phyloP scores from a whole-genome alignment of 768 basidiomycete species.

The Podaxis carcinomalis region DNA sequence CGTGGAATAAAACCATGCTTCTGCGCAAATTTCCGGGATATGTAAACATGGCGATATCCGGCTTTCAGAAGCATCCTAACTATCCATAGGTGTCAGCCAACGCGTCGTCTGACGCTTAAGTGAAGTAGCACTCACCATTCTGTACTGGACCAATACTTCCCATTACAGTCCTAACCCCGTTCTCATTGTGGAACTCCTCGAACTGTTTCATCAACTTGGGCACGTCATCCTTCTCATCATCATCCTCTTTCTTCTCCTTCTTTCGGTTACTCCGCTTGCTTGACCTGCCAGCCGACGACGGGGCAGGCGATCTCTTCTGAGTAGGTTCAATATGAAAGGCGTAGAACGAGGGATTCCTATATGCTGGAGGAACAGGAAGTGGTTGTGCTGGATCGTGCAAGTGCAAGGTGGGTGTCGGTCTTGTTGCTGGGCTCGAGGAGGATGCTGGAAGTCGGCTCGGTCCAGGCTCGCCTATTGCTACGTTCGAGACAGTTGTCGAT shows the following conservation, averaged over 20 bases:
- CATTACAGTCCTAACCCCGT: conserved; percentile 89
- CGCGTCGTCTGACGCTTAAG: neutral
- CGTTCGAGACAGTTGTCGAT: neutral
- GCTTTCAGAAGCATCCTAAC: conserved; percentile 92
- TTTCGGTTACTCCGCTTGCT: conserved; percentile 31
- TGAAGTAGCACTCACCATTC: conserved; percentile 51
- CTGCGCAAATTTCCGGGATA: conserved; percentile 89
- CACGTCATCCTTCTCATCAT: conserved; percentile 39
- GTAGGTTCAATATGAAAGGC: conserved; percentile 48
- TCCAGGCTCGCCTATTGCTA: conserved; percentile 5
- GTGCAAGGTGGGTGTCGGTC: conserved; percentile 50
- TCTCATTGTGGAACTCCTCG: conserved; percentile 82
- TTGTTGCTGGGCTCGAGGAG: conserved; percentile 19
- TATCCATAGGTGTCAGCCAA: conserved; percentile 22
- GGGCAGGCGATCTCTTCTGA: conserved; percentile 19
- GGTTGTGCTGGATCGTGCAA: conserved; percentile 57
- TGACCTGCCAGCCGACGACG: conserved; percentile 15
- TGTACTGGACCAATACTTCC: conserved; percentile 90
- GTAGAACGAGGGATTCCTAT: conserved; percentile 71
- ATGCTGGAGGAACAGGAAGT: conserved; percentile 57
- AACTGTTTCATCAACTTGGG: conserved; percentile 74
- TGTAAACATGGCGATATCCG: conserved; percentile 92
- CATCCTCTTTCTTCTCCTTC: conserved; percentile 16
- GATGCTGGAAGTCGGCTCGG: conserved; percentile 6
- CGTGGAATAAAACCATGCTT: conserved; percentile 83